phyloP scores from a whole-genome alignment of 2,329 filamentous ascomycete genomes.

The Calonectria multiphialidica region DNA sequence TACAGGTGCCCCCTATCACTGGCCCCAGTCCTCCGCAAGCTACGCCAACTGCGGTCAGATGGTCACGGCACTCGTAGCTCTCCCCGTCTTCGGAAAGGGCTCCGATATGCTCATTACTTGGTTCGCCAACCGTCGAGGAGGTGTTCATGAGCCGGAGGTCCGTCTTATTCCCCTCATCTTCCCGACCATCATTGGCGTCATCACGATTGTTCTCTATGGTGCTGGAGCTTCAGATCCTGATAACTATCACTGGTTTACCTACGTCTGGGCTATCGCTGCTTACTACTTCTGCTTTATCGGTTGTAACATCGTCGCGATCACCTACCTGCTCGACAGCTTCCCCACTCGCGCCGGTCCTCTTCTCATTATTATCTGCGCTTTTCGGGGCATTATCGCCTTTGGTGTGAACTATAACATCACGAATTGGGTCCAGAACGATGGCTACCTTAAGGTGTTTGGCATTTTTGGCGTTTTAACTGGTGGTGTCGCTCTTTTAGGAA shows the following conservation, averaged over 20 bases:
- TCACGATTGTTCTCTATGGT: neutral
- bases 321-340: neutral
- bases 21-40: neutral
- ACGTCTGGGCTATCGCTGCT: neutral
- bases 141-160: neutral
- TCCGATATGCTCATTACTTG: neutral
- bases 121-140: neutral
- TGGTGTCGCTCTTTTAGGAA: no score
- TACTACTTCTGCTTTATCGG: neutral
- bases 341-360: neutral
- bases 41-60: neutral
- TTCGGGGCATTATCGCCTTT: neutral
- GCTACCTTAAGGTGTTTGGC: no score
- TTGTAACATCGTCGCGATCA: neutral
- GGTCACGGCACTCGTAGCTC: neutral
- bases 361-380: neutral
- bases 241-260: neutral
- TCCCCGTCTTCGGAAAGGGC: neutral
- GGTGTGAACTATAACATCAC: neutral
- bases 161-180: neutral
- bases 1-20: neutral
- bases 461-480: no score
- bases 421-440: no score
- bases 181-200: neutral
- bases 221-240: neutral